A percentile compares a stretch with the other conserved stretches of the same genome.
Evolutionary conservation across 116 monocot species (phyloP).

Genomic region (Zostera marina): DNA sequence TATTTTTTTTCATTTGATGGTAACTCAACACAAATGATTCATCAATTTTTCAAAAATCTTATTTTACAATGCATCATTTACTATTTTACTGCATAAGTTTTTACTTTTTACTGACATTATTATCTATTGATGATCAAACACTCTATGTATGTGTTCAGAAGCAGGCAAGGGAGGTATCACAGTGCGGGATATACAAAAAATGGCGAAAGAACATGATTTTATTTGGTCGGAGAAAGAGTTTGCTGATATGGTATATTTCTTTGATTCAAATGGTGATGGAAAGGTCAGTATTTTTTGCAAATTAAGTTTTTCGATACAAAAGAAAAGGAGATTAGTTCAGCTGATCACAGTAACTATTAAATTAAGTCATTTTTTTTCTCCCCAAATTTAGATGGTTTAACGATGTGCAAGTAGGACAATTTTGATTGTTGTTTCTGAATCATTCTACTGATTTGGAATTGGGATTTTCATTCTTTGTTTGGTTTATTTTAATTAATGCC

Average conservation of each 20-base stretch:
- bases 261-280: slow-evolving; percentile 17
- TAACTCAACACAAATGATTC: slow-evolving; percentile 8
- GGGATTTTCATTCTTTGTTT: no score
- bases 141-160: slow-evolving; percentile 20
- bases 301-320: neutral
- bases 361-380: neutral
- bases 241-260: slow-evolving; percentile 20
- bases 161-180: slow-evolving; percentile 60
- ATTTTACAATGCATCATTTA: neutral
- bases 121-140: neutral
- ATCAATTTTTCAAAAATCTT: neutral
- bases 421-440: no score
- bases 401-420: no score
- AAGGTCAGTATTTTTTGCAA: slow-evolving; percentile 10
- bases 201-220: slow-evolving; percentile 61
- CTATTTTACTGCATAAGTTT: neutral
- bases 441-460: no score
- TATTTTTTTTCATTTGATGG: slow-evolving; percentile 84
- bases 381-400: no score
- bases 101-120: neutral
- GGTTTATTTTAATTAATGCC: no score
- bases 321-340: neutral
- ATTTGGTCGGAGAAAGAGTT: slow-evolving; percentile 24
- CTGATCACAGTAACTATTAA: neutral
- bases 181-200: slow-evolving; percentile 37